Percentiles rank a stretch among this genome's conserved stretches.
Evolutionary conservation across 2,329 filamentous ascomycete genomes (phyloP).

Genomic region (Aspergillus calidoustus): DNA sequence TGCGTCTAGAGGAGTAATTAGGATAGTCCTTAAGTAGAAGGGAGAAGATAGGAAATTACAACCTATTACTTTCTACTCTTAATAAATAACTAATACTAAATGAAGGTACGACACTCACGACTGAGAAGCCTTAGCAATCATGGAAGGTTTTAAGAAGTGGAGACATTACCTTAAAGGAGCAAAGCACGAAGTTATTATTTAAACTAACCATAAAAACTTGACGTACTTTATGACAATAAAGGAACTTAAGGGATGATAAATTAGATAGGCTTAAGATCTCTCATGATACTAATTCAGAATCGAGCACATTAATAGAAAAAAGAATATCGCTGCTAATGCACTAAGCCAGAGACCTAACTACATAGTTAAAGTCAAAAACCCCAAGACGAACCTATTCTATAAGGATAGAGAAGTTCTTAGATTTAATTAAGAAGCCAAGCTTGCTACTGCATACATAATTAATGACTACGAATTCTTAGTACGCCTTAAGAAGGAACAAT

Average conservation of each 20-base stretch:
- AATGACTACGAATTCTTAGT: slow-evolving; percentile 3
- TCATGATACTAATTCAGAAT: slow-evolving; percentile 1
- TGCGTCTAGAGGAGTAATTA: slow-evolving; percentile 1
- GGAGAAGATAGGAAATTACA: background rate
- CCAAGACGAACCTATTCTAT: background rate
- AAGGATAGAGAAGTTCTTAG: background rate
- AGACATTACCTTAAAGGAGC: slow-evolving; percentile 1
- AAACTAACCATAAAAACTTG: slow-evolving; percentile 2
- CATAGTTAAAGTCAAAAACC: slow-evolving; percentile 9
- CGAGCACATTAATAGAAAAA: slow-evolving; percentile 10
- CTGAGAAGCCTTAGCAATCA: slow-evolving; percentile 1
- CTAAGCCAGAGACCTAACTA: background rate
- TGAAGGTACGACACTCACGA: slow-evolving; percentile 8
- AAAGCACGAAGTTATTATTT: slow-evolving; percentile 4
- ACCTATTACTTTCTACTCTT: background rate
- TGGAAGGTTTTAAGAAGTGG: slow-evolving; percentile 5
- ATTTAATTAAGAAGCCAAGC: background rate
- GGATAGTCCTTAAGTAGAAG: slow-evolving; percentile 4
- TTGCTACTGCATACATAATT: background rate
- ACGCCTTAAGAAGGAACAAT: background rate
- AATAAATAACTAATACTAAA: slow-evolving; percentile 4
- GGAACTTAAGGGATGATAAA: background rate
- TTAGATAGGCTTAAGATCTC: background rate
- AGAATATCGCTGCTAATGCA: slow-evolving; percentile 7
- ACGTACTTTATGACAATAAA: background rate